Percentiles rank a stretch among this genome's conserved stretches.
phyloP scores from a whole-genome alignment of 306 rosid genomes.

The Trifolium repens region DNA sequence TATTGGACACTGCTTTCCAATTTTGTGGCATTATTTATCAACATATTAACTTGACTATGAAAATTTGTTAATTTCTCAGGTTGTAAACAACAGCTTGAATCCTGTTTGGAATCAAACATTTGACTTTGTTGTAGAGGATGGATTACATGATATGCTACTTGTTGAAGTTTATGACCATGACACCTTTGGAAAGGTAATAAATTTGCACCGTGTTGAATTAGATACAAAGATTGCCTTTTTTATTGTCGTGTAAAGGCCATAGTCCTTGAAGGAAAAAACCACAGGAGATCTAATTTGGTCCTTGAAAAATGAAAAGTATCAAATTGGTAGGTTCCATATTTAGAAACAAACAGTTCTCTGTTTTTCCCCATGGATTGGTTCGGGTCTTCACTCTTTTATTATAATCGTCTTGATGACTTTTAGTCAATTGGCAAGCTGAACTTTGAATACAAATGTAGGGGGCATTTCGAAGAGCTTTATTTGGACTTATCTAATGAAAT shows the following conservation, averaged over 20 bases:
- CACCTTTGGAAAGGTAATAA: conserved; percentile 92
- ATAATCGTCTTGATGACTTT: conserved; percentile 1
- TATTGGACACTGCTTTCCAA: conserved; percentile 23
- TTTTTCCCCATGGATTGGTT: background rate
- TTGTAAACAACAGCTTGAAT: conserved; percentile 85
- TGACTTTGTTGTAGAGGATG: conserved; percentile 96
- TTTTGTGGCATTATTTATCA: conserved; percentile 22
- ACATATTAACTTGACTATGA: conserved; percentile 15
- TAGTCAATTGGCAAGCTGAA: conserved; percentile 10
- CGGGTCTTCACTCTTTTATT: background rate
- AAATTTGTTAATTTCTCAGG: conserved; percentile 57
- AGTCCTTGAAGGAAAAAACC: background rate
- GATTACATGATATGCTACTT: conserved; percentile 92
- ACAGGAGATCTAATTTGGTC: background rate
- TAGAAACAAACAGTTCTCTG: background rate
- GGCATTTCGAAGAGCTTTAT: background rate
- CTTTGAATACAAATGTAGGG: conserved; percentile 20
- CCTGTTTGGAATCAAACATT: conserved; percentile 99
- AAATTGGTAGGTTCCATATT: background rate
- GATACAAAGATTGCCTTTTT: conserved; percentile 6
- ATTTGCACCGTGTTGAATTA: background rate
- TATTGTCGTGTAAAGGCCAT: background rate
- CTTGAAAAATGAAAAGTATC: background rate
- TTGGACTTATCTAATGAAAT: background rate
- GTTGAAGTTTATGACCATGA: conserved; percentile 94